Evolutionary conservation across 2,329 filamentous ascomycete genomes (phyloP).

Genomic region (Arachnomyces sp.): DNA sequence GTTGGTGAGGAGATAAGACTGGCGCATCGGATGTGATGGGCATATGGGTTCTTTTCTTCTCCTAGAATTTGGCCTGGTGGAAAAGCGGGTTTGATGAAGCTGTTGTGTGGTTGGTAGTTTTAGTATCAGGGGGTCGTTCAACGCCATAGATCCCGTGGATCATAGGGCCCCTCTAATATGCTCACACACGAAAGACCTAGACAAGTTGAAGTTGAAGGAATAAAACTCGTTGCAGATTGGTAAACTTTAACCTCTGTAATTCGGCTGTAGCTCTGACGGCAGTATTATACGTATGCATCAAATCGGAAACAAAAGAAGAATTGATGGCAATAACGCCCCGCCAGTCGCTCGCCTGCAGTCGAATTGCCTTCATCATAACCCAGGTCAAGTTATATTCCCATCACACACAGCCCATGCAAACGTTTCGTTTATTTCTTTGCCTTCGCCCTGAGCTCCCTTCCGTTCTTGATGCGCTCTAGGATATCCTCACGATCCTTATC

Average conservation of each 20-base stretch:
- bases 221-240: constrained; percentile 4
- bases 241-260: constrained; percentile 6
- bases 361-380: background rate
- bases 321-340: constrained; percentile 2
- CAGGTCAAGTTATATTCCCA: background rate
- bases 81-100: too few species aligned
- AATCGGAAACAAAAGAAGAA: constrained; percentile 3
- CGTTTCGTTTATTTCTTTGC: constrained; percentile 45
- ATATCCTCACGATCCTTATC: constrained; percentile 46
- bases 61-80: constrained; percentile 13
- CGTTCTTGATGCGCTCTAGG: constrained; percentile 40
- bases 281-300: constrained; percentile 9
- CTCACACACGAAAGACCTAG: constrained; percentile 5
- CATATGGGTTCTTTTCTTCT: constrained; percentile 10
- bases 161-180: constrained; percentile 1
- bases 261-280: constrained; percentile 10
- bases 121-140: too few species aligned
- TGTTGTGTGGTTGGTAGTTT: too few species aligned
- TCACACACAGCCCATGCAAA: background rate
- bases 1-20: constrained; percentile 82
- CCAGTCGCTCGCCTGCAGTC: too few species aligned
- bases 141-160: too few species aligned
- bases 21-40: constrained; percentile 45
- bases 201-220: constrained; percentile 3
- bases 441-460: constrained; percentile 52